Percentiles rank a stretch among this genome's conserved stretches.
phyloP scores from a whole-genome alignment of 495 filamentous ascomycete genomes.

The Evernia prunastri region DNA sequence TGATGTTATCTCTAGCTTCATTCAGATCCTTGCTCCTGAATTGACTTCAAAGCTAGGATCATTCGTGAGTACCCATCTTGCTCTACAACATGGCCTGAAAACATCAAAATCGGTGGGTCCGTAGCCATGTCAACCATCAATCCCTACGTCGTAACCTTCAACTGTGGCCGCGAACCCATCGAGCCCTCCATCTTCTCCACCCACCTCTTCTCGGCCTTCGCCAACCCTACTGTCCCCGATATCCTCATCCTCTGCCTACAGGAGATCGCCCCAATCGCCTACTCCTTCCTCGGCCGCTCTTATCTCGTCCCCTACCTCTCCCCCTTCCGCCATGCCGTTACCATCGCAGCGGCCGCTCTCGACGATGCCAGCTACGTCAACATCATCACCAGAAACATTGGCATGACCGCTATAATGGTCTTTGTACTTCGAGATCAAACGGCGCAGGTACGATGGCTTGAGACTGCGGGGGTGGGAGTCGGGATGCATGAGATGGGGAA shows the following conservation, averaged over 20 bases:
- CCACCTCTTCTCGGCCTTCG: slow-evolving; percentile 65
- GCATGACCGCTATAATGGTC: slow-evolving; percentile 83
- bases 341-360: slow-evolving; percentile 50
- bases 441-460: slow-evolving; percentile 49
- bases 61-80: no score
- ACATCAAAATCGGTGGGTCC: neutral
- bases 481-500: slow-evolving; percentile 85
- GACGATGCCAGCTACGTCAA: slow-evolving; percentile 41
- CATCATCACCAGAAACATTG: slow-evolving; percentile 60
- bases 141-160: slow-evolving; percentile 80
- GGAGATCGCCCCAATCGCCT: slow-evolving; percentile 78
- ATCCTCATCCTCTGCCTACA: slow-evolving; percentile 75
- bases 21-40: no score
- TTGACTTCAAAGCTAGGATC: no score
- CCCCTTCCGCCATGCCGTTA: slow-evolving; percentile 59
- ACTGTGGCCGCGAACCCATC: slow-evolving; percentile 68
- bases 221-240: slow-evolving; percentile 56
- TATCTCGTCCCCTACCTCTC: slow-evolving; percentile 70
- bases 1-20: no score
- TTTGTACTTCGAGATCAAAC: slow-evolving; percentile 58
- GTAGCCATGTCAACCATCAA: slow-evolving; percentile 41
- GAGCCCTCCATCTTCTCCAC: slow-evolving; percentile 57
- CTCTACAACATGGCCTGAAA: neutral
- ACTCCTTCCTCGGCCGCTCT: slow-evolving; percentile 80
- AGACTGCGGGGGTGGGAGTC: slow-evolving; percentile 70